Evolutionary conservation across 192 early-diverging fungal species (phyloP).

Genomic region (Linnemannia zychae): DNA sequence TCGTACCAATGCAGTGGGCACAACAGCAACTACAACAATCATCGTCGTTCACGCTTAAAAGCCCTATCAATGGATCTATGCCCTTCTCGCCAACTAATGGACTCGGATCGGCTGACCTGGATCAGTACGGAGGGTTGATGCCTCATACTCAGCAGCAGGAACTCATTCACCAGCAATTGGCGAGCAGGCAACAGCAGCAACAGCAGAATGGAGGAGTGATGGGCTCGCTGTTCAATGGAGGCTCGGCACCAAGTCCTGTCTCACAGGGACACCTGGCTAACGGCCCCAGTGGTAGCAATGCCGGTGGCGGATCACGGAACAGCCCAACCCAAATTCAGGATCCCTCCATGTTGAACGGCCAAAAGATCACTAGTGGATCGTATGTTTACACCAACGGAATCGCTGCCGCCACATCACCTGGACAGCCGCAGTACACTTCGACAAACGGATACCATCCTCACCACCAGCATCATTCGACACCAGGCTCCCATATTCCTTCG

Average conservation of each 20-base stretch:
- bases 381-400: conserved; percentile 48
- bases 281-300: background rate
- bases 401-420: conserved; percentile 1
- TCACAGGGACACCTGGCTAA: conserved; percentile 7
- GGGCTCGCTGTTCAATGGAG: conserved; percentile 26
- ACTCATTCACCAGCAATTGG: conserved; percentile 49
- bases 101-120: conserved; percentile 23
- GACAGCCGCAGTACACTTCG: conserved; percentile 26
- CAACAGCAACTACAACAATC: conserved; percentile 45
- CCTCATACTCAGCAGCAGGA: conserved; percentile 54
- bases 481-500: background rate
- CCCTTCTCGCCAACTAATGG: conserved; percentile 14
- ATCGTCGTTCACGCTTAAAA: conserved; percentile 23
- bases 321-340: conserved; percentile 52
- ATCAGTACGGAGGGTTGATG: conserved; percentile 42
- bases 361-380: conserved; percentile 46
- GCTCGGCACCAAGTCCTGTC: conserved; percentile 6
- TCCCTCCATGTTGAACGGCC: conserved; percentile 39
- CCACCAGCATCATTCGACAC: conserved; percentile 14
- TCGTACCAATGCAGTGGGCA: conserved; percentile 48
- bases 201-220: conserved; percentile 25
- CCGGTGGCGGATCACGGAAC: conserved; percentile 14
- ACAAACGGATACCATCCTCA: conserved; percentile 24
- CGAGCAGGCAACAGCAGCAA: conserved; percentile 21
- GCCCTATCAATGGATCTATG: conserved; percentile 1